A percentile compares a stretch with the other conserved stretches of the same genome.
These are phyloP conservation scores for Phylloporus arenicola DNA, from an alignment of 768 basidiomycete genomes.

Conservation along the genomic window DNA sequence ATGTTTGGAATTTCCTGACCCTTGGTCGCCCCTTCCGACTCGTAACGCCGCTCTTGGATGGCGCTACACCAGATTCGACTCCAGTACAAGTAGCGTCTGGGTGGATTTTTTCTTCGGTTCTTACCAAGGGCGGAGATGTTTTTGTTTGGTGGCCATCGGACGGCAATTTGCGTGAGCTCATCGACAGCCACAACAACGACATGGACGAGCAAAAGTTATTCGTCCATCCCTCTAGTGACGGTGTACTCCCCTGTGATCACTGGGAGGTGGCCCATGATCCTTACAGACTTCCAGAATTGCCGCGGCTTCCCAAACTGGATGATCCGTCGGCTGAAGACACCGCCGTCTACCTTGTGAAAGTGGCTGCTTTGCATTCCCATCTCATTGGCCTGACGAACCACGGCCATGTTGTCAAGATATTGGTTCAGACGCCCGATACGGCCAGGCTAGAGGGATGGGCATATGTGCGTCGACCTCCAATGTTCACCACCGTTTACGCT, in stretches of 20 bases:
- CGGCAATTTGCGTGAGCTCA: conserved; percentile 36
- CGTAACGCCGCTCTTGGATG: conserved; percentile 33
- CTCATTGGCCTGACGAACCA: conserved; percentile 76
- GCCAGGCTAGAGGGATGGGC: conserved; percentile 49
- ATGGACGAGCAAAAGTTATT: conserved; percentile 40
- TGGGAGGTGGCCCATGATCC: conserved; percentile 58
- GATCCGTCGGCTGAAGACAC: conserved; percentile 20
- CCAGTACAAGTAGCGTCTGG: conserved; percentile 71
- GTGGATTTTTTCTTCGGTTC: conserved; percentile 71
- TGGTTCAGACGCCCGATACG: conserved; percentile 39
- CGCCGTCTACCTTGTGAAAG: conserved; percentile 57
- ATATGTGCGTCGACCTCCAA: conserved; percentile 51
- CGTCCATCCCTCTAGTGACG: conserved; percentile 31
- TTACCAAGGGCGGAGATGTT: conserved; percentile 67
- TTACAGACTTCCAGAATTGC: conserved; percentile 52
- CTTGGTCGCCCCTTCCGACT: conserved; percentile 79
- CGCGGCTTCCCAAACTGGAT: conserved; percentile 50
- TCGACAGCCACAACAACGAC: conserved; percentile 36
- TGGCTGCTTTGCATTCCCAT: conserved; percentile 71
- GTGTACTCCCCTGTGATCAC: conserved; percentile 52
- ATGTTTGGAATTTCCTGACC: too few relatives aligned
- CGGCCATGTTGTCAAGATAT: conserved; percentile 70
- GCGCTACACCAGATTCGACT: conserved; percentile 40
- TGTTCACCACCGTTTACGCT: neutral
- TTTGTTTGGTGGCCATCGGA: conserved; percentile 70